phyloP scores from a whole-genome alignment of 1,284 basidiomycete species.

The Singerocomus inundabilis region DNA sequence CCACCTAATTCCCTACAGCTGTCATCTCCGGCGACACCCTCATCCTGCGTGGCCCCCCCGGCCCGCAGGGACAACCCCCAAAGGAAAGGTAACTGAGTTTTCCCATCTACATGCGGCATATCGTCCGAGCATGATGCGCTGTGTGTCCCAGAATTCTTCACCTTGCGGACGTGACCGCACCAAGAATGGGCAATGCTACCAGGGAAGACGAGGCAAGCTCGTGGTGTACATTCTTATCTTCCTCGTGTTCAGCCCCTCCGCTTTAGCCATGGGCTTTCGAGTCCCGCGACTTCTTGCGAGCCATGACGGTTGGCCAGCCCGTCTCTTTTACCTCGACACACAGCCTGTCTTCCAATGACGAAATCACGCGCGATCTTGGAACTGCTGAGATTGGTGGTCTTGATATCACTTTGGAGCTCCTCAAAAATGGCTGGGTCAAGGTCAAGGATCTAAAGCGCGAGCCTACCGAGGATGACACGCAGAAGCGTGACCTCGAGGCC shows the following conservation, averaged over 20 bases:
- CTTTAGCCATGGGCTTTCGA: constrained; percentile 87
- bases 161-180: constrained; percentile 80
- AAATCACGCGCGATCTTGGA: constrained; percentile 74
- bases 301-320: constrained; percentile 86
- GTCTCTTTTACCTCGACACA: constrained; percentile 77
- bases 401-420: constrained; percentile 77
- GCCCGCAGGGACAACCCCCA: constrained; percentile 78
- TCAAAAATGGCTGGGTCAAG: constrained; percentile 89
- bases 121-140: constrained; percentile 14
- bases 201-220: constrained; percentile 81
- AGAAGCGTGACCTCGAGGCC: constrained; percentile 70
- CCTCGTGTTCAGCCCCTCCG: neutral
- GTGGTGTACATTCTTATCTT: neutral
- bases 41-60: constrained; percentile 72
- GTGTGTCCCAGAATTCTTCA: constrained; percentile 70
- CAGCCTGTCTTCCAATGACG: constrained; percentile 67
- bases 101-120: neutral
- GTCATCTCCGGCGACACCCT: constrained; percentile 89
- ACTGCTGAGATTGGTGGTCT: constrained; percentile 65
- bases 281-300: constrained; percentile 88
- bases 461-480: constrained; percentile 75
- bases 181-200: constrained; percentile 74
- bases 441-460: constrained; percentile 84
- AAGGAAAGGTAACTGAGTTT: constrained; percentile 74
- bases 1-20: constrained; percentile 46